Evolutionary conservation across 1,284 basidiomycete genomes (phyloP).

Genomic region (Inonotus obliquus): DNA sequence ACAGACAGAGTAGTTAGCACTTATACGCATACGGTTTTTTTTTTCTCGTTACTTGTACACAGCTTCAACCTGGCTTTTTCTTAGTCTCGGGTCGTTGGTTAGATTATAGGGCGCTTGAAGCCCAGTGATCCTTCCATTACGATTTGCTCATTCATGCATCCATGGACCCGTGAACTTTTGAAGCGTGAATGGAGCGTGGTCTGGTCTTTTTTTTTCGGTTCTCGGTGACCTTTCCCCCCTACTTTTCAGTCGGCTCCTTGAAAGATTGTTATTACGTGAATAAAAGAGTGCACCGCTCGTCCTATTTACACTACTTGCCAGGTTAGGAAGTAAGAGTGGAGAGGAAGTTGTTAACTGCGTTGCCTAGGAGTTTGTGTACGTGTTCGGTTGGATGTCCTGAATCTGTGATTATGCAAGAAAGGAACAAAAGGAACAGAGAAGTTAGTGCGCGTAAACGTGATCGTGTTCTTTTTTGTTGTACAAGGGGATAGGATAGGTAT

Average conservation of each 20-base stretch:
- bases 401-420: constrained; percentile 27
- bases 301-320: no score
- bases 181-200: no score
- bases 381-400: constrained; percentile 46
- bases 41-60: not conserved
- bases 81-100: no score
- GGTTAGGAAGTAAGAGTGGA: not conserved
- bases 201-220: not conserved
- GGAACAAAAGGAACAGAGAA: not conserved
- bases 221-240: not conserved
- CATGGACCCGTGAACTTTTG: not conserved
- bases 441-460: not conserved
- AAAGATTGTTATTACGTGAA: no score
- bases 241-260: no score
- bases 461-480: not conserved
- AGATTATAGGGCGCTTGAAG: no score
- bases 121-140: not conserved
- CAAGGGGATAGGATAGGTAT: not conserved
- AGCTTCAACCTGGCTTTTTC: no score
- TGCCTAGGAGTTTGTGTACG: constrained; percentile 43
- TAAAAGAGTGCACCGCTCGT: no score
- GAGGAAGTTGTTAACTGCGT: constrained; percentile 38
- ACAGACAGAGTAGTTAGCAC: not conserved
- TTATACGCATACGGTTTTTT: not conserved
- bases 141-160: not conserved